A percentile compares a stretch with the other conserved stretches of the same genome.
Conservation (phyloP, 345 rosid species). For the Excoecaria cochinchinensis region DNA sequence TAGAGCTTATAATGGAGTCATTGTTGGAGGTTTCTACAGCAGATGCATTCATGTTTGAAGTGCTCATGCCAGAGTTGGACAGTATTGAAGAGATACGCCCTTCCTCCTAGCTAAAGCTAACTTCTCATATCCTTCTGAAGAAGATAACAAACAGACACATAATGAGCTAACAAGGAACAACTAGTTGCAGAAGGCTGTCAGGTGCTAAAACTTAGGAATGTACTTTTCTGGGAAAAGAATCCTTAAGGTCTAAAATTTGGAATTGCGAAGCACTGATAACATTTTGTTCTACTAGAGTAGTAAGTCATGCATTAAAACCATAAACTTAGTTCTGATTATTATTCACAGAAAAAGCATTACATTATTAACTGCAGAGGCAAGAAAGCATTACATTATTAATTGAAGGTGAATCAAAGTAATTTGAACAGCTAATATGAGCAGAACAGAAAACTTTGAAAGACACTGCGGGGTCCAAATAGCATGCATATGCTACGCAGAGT, state of each 20-base stretch:
- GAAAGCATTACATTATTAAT: no score
- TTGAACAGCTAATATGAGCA: not conserved
- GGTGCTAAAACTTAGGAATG: not conserved
- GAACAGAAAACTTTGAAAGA: not conserved
- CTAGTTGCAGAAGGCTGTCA: not conserved
- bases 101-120: constrained; percentile 57
- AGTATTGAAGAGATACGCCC: constrained; percentile 20
- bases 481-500: no score
- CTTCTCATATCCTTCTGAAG: constrained; percentile 80
- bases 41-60: constrained; percentile 32
- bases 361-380: no score
- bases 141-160: constrained; percentile 9
- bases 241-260: not conserved
- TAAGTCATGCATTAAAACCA: constrained; percentile 3
- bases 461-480: not conserved
- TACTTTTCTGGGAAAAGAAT: not conserved
- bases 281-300: not conserved
- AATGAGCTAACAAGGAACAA: not conserved
- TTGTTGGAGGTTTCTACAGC: no score
- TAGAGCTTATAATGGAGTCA: no score
- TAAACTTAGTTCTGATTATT: no score
- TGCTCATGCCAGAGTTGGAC: constrained; percentile 22
- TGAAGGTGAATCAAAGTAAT: no score
- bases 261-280: not conserved
- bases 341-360: no score